phyloP scores from a whole-genome alignment of 2,329 filamentous ascomycete genomes.

The Cytospora mali region DNA sequence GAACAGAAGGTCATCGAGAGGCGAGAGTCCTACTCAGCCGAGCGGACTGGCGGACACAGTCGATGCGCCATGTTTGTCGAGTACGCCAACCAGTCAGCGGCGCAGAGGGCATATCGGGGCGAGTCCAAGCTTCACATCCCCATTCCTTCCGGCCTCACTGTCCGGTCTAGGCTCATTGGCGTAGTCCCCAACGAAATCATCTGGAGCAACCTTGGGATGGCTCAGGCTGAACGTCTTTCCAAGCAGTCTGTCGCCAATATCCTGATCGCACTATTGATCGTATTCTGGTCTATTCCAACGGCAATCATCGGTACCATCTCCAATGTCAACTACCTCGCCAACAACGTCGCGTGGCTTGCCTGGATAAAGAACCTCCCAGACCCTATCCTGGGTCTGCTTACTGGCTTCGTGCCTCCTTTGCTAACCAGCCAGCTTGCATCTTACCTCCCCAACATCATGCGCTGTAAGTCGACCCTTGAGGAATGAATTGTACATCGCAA shows the following conservation, averaged over 20 bases:
- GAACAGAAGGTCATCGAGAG: slow-evolving; percentile 34
- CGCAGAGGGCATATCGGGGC: slow-evolving; percentile 82
- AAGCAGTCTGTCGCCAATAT: slow-evolving; percentile 26
- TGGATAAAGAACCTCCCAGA: slow-evolving; percentile 81
- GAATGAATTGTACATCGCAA: no score
- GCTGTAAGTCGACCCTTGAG: slow-evolving; percentile 55
- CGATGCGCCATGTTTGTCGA: slow-evolving; percentile 81
- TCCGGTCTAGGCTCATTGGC: slow-evolving; percentile 83
- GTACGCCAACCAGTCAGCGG: slow-evolving; percentile 78
- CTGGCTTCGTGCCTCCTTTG: slow-evolving; percentile 75
- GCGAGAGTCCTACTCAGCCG: slow-evolving; percentile 50
- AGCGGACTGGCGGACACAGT: slow-evolving; percentile 9
- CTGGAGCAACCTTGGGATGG: slow-evolving; percentile 54
- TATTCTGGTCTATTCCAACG: slow-evolving; percentile 82
- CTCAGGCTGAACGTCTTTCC: slow-evolving; percentile 27
- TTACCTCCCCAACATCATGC: slow-evolving; percentile 71
- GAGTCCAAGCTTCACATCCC: slow-evolving; percentile 75
- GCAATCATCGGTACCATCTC: slow-evolving; percentile 83
- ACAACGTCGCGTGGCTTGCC: slow-evolving; percentile 65
- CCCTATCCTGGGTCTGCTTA: slow-evolving; percentile 81
- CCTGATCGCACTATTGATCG: slow-evolving; percentile 43
- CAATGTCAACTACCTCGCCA: slow-evolving; percentile 73
- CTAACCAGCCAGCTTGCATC: slow-evolving; percentile 27
- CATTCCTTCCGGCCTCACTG: slow-evolving; percentile 56
- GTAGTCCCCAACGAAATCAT: slow-evolving; percentile 80